These are phyloP conservation scores for Lolium multiflorum DNA, from an alignment of 176 grass and related monocot genomes.

Conservation along the genomic window DNA sequence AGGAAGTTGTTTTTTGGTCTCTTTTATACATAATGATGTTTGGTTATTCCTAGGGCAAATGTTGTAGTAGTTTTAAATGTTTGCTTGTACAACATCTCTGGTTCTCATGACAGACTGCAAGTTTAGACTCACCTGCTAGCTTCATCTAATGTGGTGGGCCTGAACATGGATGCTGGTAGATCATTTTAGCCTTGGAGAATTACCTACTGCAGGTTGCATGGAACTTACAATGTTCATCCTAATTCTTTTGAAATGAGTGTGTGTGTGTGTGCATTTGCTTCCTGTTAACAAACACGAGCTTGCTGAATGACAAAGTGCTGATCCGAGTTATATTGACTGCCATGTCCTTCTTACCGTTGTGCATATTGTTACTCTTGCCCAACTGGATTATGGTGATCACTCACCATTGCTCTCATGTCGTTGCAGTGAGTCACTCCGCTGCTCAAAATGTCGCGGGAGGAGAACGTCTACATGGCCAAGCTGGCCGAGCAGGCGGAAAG, in stretches of 20 bases:
- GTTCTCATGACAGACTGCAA: background rate
- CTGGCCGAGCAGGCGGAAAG: conserved; percentile 80
- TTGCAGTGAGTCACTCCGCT: conserved; percentile 32
- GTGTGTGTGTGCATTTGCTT: background rate
- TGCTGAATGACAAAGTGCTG: background rate
- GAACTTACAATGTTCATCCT: background rate
- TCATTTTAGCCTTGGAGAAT: background rate
- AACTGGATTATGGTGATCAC: background rate
- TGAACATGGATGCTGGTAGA: background rate
- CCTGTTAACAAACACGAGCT: background rate
- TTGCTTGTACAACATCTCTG: background rate
- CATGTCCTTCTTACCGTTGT: background rate
- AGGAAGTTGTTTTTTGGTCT: background rate
- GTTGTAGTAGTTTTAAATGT: background rate
- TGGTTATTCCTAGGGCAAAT: background rate
- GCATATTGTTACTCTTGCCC: background rate
- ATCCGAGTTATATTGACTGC: background rate
- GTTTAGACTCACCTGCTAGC: background rate
- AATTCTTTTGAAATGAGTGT: background rate
- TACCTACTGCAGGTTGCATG: background rate
- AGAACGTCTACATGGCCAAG: conserved; percentile 96
- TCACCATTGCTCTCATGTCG: background rate
- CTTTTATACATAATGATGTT: background rate
- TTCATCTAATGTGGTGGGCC: background rate
- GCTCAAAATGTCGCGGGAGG: conserved; percentile 55